Conservation (phyloP, 2,329 filamentous ascomycete species). For the Karstenula rhodostoma region DNA sequence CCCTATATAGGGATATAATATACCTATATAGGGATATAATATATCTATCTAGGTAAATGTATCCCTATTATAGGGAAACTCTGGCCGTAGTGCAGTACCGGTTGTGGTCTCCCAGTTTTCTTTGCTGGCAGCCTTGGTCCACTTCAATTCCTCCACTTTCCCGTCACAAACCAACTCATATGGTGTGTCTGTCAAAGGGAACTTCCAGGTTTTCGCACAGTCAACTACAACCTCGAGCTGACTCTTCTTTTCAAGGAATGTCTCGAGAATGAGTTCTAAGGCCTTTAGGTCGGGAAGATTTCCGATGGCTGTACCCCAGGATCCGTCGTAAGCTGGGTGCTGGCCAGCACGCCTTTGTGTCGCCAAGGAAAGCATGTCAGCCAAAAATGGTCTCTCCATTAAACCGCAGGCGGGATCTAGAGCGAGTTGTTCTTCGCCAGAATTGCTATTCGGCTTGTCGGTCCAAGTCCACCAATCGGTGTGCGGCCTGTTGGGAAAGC, state of each 20-base stretch:
- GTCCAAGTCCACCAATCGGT: constrained; percentile 13
- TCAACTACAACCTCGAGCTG: constrained; percentile 9
- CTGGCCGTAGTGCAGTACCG: too few species aligned
- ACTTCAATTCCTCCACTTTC: not conserved
- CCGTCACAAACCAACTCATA: constrained; percentile 6
- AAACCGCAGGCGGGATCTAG: constrained; percentile 11
- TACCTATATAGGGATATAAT: too few species aligned
- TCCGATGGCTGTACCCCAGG: constrained; percentile 7
- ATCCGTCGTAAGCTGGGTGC: not conserved
- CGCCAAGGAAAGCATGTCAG: constrained; percentile 8
- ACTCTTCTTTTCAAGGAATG: not conserved
- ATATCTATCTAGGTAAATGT: too few species aligned
- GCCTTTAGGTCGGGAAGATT: constrained; percentile 9
- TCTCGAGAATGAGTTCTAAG: constrained; percentile 12
- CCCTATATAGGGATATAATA: too few species aligned
- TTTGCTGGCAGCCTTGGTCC: not conserved
- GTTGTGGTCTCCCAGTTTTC: not conserved
- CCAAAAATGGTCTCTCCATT: not conserved
- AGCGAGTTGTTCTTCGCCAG: constrained; percentile 5
- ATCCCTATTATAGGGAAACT: too few species aligned
- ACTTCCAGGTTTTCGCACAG: constrained; percentile 9
- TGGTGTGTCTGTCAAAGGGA: constrained; percentile 1
- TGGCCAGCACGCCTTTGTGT: constrained; percentile 2
- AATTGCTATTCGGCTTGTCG: not conserved
- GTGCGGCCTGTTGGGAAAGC: not conserved